Evolutionary conservation across 225 moss, liverwort and hornwort species (phyloP).

Genomic region (Polytrichum formosum): DNA sequence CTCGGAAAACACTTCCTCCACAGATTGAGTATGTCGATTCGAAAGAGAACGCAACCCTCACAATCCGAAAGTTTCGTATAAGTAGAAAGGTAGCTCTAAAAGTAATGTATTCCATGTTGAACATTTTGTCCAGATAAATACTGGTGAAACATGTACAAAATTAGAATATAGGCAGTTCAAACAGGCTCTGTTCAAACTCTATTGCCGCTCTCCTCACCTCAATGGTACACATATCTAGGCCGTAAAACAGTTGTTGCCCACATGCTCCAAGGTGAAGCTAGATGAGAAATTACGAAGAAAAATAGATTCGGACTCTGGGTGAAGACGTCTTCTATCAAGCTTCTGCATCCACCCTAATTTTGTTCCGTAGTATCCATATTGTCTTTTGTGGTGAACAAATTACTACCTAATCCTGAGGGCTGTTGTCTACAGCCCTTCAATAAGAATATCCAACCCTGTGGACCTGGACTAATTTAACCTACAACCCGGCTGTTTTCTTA

Average conservation of each 20-base stretch:
- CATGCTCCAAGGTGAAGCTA: constrained; percentile 9
- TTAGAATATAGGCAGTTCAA: background rate
- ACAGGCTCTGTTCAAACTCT: background rate
- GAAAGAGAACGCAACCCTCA: too few relatives aligned
- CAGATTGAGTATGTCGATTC: too few relatives aligned
- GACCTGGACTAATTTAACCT: constrained; percentile 16
- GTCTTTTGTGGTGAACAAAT: background rate
- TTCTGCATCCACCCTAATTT: constrained; percentile 11
- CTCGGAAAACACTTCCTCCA: too few relatives aligned
- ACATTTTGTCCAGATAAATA: constrained; percentile 4
- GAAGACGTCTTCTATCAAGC: background rate
- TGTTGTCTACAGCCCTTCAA: background rate
- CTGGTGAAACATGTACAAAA: constrained; percentile 4
- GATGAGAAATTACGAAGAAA: constrained; percentile 5
- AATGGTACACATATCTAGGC: constrained; percentile 10
- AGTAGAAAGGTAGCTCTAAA: background rate
- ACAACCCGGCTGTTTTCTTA: constrained; percentile 82
- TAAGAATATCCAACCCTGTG: constrained; percentile 3
- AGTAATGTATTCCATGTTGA: constrained; percentile 1
- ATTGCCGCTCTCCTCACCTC: constrained; percentile 9
- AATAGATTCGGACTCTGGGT: background rate
- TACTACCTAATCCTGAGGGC: constrained; percentile 20
- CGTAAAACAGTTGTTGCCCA: constrained; percentile 12
- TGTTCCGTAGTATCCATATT: constrained; percentile 12
- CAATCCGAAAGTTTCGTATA: too few relatives aligned